Conservation (phyloP, 208 protist species). For the Leishmania turanica region DNA sequence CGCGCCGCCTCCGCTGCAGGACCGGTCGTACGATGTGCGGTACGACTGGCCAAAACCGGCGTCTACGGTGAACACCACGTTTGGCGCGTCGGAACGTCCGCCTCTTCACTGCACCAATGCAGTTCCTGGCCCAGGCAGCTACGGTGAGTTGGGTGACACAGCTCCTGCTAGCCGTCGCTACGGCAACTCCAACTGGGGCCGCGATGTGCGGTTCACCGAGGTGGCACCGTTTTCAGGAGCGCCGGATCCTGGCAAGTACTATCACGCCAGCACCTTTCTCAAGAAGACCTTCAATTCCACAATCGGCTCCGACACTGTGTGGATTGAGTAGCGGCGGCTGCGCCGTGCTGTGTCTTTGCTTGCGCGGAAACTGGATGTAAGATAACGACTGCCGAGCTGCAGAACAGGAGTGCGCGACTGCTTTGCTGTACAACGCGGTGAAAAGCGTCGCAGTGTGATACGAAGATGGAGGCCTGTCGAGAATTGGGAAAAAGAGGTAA, state of each 20-base stretch:
- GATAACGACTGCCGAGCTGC: background rate
- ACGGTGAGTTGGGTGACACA: conserved; percentile 27
- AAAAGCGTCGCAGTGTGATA: background rate
- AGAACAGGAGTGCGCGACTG: background rate
- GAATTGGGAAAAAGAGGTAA: background rate
- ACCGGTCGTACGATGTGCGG: conserved; percentile 61
- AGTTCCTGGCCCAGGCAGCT: conserved; percentile 56
- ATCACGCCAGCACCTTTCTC: conserved; percentile 71
- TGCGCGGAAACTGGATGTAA: conserved; percentile 6
- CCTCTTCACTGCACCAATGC: conserved; percentile 12
- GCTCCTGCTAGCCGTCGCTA: conserved; percentile 6
- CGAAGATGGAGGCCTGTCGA: background rate
- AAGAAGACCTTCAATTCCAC: conserved; percentile 87
- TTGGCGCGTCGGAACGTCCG: conserved; percentile 47
- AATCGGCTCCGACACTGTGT: conserved; percentile 63
- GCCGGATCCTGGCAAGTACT: conserved; percentile 63
- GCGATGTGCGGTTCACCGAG: conserved; percentile 63
- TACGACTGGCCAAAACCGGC: conserved; percentile 77
- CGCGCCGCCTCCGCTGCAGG: conserved; percentile 17
- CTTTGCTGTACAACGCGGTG: background rate
- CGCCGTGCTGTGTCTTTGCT: background rate
- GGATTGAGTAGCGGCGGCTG: conserved; percentile 27
- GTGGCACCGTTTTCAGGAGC: conserved; percentile 15
- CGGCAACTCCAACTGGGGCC: conserved; percentile 53
- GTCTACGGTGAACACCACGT: conserved; percentile 45